Evolutionary conservation across 2,329 filamentous ascomycete genomes (phyloP).

Genomic region (Scedosporium boydii): DNA sequence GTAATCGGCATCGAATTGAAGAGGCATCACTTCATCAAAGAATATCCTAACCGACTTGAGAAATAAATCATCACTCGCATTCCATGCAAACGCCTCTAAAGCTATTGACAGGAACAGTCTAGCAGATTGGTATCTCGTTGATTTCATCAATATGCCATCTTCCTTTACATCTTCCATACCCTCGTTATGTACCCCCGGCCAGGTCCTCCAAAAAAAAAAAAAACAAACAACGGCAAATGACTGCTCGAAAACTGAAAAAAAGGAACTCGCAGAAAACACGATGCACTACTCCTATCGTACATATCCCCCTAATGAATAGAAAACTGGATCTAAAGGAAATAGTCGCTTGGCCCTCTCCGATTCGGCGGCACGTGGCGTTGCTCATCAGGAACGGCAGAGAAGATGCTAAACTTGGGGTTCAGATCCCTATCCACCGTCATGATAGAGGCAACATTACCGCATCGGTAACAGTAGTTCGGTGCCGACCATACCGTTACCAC

Average conservation of each 20-base stretch:
- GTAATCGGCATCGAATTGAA: too few relatives aligned
- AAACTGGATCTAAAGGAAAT: slow-evolving; percentile 46
- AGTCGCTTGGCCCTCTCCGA: slow-evolving; percentile 57
- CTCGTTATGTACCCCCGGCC: background rate
- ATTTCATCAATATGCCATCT: background rate
- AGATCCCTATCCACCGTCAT: slow-evolving; percentile 84
- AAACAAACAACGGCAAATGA: background rate
- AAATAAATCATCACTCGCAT: background rate
- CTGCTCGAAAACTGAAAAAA: background rate
- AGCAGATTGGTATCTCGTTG: background rate
- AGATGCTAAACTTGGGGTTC: slow-evolving; percentile 86
- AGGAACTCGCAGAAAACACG: background rate
- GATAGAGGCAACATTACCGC: slow-evolving; percentile 93
- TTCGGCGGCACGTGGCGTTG: slow-evolving; percentile 70
- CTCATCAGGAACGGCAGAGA: slow-evolving; percentile 80
- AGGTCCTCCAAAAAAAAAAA: background rate
- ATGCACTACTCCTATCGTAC: slow-evolving; percentile 1
- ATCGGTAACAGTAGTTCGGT: slow-evolving; percentile 90
- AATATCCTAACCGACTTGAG: too few relatives aligned
- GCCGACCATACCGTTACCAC: slow-evolving; percentile 98
- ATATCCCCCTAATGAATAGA: background rate
- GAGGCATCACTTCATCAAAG: too few relatives aligned
- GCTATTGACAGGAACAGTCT: background rate
- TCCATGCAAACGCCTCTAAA: background rate
- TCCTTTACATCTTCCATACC: background rate